Evolutionary conservation across 305 asterid species (phyloP).

Genomic region (Fraxinus platypoda): DNA sequence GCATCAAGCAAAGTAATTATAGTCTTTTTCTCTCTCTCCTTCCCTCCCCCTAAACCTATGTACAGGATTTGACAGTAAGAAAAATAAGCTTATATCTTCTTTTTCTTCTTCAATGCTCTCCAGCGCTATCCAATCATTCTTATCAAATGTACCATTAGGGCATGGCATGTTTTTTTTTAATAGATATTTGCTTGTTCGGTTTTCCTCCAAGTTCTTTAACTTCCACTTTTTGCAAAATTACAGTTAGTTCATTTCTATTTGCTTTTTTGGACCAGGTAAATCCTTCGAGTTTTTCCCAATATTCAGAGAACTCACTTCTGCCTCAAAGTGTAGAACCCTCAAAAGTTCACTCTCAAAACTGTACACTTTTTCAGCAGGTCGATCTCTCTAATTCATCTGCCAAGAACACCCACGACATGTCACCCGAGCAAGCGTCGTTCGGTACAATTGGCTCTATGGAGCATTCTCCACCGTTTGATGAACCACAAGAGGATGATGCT

Average conservation of each 20-base stretch:
- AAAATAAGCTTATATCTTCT: neutral
- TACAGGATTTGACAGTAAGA: neutral
- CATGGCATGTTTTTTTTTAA: neutral
- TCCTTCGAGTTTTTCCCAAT: constrained; percentile 24
- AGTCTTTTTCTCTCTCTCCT: constrained; percentile 9
- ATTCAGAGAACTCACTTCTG: constrained; percentile 36
- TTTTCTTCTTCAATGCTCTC: neutral
- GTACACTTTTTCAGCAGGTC: constrained; percentile 34
- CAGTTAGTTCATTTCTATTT: constrained; percentile 18
- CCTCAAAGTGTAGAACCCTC: constrained; percentile 33
- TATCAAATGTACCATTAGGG: neutral
- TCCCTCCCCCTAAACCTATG: neutral
- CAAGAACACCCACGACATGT: constrained; percentile 30
- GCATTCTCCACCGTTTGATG: constrained; percentile 48
- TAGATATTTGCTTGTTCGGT: neutral
- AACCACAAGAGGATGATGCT: constrained; percentile 40
- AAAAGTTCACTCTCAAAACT: constrained; percentile 20
- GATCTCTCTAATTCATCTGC: constrained; percentile 35
- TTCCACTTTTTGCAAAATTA: neutral
- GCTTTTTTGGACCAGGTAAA: constrained; percentile 28
- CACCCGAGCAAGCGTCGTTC: constrained; percentile 37
- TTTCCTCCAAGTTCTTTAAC: neutral
- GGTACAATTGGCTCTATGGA: constrained; percentile 35
- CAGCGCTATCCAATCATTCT: neutral
- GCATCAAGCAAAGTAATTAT: constrained; percentile 49